Evolutionary conservation across 768 basidiomycete genomes (phyloP), one percentile per base, ranked within the genome.

Genomic region (Tremella fuciformis): DNA sequence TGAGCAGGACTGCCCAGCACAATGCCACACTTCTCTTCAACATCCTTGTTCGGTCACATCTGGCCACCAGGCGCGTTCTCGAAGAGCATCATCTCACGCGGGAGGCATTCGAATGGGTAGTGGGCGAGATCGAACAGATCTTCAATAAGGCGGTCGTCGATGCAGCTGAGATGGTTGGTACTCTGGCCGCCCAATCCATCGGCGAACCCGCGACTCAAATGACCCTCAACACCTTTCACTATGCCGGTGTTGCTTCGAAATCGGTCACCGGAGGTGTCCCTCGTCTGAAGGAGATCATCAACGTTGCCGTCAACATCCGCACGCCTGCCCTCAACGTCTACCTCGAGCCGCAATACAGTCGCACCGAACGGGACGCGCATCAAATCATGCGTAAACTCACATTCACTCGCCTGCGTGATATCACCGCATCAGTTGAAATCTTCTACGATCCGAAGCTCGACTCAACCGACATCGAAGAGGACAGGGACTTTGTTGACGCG

Each of bases 171-270:
- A 99, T 99, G 96, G 98, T 96, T 65, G 96, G 96, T 44, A 96
- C 92, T 0, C 84, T 98, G 19, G 88, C 94, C 38, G 96, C 96
- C 0, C 96, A 99, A 79, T 98, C 96, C 0, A 99, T 98, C 65
- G 96, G 96, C 77, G 96, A 98, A 81, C 96, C 96, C 0, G 96
- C 96, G 3, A 99, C 96, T 0, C 96, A 99, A 79, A 98, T 99
- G 96, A 98, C 96, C 6, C 79, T 99, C 58, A 99, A 99, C 78
- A 98, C 94, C 0, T 99, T 98, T 89, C 96, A 99, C 79, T 98
- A 97, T 76, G 96, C 96, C 60, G 96, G 96, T 86, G 96, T 99
- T 22, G 94, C 96, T n/a, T 91, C 89, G 73, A 98, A 98, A 80
- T 97, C 96, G 79, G 96, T 99, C 50, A 99, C 96, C 0, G 89